These are phyloP conservation scores for Plantago lanceolata DNA, from an alignment of 305 asterid genomes.

Conservation along the genomic window DNA sequence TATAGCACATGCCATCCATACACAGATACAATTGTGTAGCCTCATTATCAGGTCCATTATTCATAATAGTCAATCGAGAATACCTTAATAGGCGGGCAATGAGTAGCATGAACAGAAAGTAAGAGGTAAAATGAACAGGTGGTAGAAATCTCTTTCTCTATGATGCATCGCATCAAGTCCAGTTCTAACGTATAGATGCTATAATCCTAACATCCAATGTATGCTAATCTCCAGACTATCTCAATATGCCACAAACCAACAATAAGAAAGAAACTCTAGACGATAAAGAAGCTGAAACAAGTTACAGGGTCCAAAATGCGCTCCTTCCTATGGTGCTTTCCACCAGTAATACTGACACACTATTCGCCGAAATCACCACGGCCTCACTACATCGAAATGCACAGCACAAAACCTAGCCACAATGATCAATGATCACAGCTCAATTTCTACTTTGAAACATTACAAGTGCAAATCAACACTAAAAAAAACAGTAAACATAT, in stretches of 20 bases:
- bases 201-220: too few relatives aligned
- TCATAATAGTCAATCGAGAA: too few relatives aligned
- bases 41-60: too few relatives aligned
- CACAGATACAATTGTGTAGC: neutral
- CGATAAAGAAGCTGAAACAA: slow-evolving; percentile 13
- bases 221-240: too few relatives aligned
- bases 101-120: too few relatives aligned
- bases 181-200: too few relatives aligned
- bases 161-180: too few relatives aligned
- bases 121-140: too few relatives aligned
- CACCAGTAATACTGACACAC: slow-evolving; percentile 42
- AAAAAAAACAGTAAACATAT: neutral
- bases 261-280: neutral
- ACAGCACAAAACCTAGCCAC: too few relatives aligned
- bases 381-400: slow-evolving; percentile 56
- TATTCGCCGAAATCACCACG: slow-evolving; percentile 53
- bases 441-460: neutral
- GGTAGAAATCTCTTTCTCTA: too few relatives aligned
- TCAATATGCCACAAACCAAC: too few relatives aligned
- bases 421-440: neutral
- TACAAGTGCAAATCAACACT: neutral
- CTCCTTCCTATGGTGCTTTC: slow-evolving; percentile 32
- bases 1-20: too few relatives aligned
- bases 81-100: neutral
- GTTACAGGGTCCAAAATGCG: slow-evolving; percentile 61